These are phyloP conservation scores for Tubosaeta brunneosetosa DNA, from an alignment of 768 basidiomycete genomes.

Conservation along the genomic window DNA sequence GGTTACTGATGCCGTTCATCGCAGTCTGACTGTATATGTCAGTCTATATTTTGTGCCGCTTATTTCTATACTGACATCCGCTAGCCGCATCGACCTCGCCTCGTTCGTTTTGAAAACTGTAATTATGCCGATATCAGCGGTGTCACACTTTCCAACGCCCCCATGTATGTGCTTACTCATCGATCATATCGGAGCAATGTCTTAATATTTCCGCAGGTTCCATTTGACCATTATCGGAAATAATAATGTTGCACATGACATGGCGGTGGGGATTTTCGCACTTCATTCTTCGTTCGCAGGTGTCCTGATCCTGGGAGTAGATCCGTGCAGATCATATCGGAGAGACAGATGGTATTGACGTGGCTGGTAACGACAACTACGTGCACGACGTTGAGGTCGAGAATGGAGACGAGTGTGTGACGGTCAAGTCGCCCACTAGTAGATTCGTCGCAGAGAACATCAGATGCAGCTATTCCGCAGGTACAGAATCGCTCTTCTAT, in stretches of 20 bases:
- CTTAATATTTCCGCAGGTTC: conserved; percentile 3
- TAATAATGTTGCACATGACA: conserved; percentile 8
- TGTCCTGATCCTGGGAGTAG: background rate
- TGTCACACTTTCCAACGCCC: conserved; percentile 12
- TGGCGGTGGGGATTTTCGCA: background rate
- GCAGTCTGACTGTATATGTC: conserved; percentile 3
- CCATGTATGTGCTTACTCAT: conserved; percentile 3
- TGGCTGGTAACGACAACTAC: conserved; percentile 28
- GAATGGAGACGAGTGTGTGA: conserved; percentile 32
- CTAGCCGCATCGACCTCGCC: conserved; percentile 5
- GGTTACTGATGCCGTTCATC: background rate
- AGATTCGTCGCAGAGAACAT: conserved; percentile 13
- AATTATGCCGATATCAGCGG: conserved; percentile 7
- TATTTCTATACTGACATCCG: background rate
- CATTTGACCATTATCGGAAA: conserved; percentile 8
- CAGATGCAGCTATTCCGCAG: conserved; percentile 5
- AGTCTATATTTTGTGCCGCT: background rate
- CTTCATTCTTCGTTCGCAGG: background rate
- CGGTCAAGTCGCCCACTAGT: conserved; percentile 30
- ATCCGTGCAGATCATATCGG: conserved; percentile 14
- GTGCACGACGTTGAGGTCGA: conserved; percentile 34
- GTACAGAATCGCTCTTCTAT: background rate
- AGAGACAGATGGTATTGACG: conserved; percentile 7
- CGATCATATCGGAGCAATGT: background rate
- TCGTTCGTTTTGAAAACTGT: conserved; percentile 6